Percentiles rank a stretch among this genome's conserved stretches.
Conservation (phyloP, 139 green algal species). For the Chlorella sp. region DNA sequence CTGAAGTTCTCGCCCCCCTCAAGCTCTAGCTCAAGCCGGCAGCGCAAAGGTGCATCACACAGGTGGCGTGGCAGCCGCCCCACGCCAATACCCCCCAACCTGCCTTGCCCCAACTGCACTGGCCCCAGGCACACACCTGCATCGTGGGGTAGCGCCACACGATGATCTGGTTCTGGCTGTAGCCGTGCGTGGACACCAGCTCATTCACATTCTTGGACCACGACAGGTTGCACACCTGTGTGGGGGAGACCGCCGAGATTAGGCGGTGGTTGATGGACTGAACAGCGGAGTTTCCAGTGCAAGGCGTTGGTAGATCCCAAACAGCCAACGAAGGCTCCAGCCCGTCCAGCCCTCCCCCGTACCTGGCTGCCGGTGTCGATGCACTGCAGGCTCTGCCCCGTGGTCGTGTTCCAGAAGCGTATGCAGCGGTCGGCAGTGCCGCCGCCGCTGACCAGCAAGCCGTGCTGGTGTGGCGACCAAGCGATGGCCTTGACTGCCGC, state of each 20-base stretch:
- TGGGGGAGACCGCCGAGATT: too few relatives aligned
- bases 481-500: constrained; percentile 96
- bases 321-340: neutral
- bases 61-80: neutral
- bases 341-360: neutral
- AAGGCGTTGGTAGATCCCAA: too few relatives aligned
- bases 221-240: constrained; percentile 95
- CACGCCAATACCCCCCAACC: too few relatives aligned
- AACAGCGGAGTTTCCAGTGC: too few relatives aligned
- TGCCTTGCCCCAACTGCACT: too few relatives aligned
- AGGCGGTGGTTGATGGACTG: too few relatives aligned
- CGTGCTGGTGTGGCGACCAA: constrained; percentile 97
- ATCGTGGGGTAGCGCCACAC: constrained; percentile 81
- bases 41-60: neutral
- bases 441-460: constrained; percentile 92
- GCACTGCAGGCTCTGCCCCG: constrained; percentile 65
- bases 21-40: too few relatives aligned
- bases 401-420: constrained; percentile 96
- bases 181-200: constrained; percentile 97
- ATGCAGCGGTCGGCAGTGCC: constrained; percentile 97
- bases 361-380: constrained; percentile 88
- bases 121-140: too few relatives aligned
- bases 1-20: too few relatives aligned
- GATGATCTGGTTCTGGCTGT: constrained; percentile 95
- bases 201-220: constrained; percentile 98